These are phyloP conservation scores for Macroventuria anomochaeta DNA, from an alignment of 2,329 filamentous ascomycete genomes.

Conservation along the genomic window DNA sequence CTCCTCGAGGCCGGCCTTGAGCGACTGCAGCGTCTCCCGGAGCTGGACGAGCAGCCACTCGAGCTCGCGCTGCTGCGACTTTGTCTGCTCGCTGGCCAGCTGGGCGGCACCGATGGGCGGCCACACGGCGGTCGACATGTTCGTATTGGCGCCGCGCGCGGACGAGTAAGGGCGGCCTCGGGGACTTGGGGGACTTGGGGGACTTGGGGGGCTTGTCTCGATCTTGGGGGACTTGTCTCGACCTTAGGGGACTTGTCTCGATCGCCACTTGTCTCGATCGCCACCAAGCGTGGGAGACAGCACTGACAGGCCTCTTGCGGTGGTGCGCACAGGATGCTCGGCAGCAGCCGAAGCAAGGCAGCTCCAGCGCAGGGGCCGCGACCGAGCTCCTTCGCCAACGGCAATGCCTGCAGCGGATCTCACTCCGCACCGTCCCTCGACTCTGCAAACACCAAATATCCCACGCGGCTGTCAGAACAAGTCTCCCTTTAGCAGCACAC, in stretches of 20 bases:
- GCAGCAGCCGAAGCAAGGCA: constrained; percentile 10
- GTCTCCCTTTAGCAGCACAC: background rate
- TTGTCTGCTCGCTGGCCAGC: constrained; percentile 60
- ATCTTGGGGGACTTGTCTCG: too few species aligned
- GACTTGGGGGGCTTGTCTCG: too few species aligned
- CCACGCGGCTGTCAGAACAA: constrained; percentile 1
- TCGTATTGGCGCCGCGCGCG: background rate
- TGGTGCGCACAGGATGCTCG: constrained; percentile 3
- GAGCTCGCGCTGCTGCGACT: constrained; percentile 63
- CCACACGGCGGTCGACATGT: constrained; percentile 68
- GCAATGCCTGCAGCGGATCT: constrained; percentile 6
- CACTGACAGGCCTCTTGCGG: background rate
- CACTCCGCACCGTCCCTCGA: background rate
- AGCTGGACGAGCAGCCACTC: constrained; percentile 68
- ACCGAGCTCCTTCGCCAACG: constrained; percentile 3
- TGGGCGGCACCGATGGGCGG: constrained; percentile 61
- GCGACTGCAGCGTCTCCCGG: constrained; percentile 65
- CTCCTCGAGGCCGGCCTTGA: constrained; percentile 80
- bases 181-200: background rate
- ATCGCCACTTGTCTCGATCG: background rate
- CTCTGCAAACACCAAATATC: constrained; percentile 8
- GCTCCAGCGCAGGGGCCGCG: constrained; percentile 4
- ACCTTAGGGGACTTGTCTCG: background rate
- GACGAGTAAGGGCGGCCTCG: background rate
- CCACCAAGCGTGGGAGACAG: background rate